Evolutionary conservation across 2,329 filamentous ascomycete genomes (phyloP).

Genomic region (Ophiostoma novo-ulmi): DNA sequence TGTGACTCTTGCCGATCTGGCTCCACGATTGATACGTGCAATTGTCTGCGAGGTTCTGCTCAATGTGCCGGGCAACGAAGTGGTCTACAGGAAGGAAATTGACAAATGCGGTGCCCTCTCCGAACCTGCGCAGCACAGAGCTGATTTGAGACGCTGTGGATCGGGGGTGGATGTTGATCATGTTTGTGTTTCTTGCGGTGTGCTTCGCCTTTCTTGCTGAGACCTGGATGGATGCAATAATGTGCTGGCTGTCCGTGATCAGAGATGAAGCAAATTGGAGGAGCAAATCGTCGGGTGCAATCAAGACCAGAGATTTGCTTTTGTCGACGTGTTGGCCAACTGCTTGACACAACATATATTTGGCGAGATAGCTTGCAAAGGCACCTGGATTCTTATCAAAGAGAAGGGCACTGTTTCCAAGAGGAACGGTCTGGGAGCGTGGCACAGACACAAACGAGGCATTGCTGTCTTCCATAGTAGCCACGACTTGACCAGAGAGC

Average conservation of each 20-base stretch:
- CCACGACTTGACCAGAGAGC: slow-evolving; percentile 29
- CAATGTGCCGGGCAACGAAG: slow-evolving; percentile 31
- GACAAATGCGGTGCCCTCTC: slow-evolving; percentile 31
- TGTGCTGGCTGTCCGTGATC: not conserved
- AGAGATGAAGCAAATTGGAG: slow-evolving; percentile 29
- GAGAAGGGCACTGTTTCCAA: not conserved
- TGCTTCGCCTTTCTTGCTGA: not conserved
- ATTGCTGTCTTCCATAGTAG: slow-evolving; percentile 34
- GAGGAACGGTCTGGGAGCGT: slow-evolving; percentile 13
- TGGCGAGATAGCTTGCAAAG: not conserved
- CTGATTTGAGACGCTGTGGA: slow-evolving; percentile 9
- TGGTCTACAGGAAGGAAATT: slow-evolving; percentile 33
- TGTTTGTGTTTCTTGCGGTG: not conserved
- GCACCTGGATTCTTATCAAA: not conserved
- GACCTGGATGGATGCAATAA: not conserved
- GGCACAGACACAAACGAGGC: slow-evolving; percentile 35
- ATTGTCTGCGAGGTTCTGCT: slow-evolving; percentile 27
- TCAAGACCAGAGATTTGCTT: slow-evolving; percentile 31
- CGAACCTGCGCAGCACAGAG: not conserved
- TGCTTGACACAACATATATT: not conserved
- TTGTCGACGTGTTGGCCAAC: slow-evolving; percentile 29
- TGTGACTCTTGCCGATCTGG: not conserved
- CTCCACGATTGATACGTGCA: not conserved
- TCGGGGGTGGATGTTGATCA: slow-evolving; percentile 20
- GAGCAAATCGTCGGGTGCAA: slow-evolving; percentile 36